Base-by-base conservation (phyloP, 108 stramenopile genomes). In the Tribonema minus region DNA sequence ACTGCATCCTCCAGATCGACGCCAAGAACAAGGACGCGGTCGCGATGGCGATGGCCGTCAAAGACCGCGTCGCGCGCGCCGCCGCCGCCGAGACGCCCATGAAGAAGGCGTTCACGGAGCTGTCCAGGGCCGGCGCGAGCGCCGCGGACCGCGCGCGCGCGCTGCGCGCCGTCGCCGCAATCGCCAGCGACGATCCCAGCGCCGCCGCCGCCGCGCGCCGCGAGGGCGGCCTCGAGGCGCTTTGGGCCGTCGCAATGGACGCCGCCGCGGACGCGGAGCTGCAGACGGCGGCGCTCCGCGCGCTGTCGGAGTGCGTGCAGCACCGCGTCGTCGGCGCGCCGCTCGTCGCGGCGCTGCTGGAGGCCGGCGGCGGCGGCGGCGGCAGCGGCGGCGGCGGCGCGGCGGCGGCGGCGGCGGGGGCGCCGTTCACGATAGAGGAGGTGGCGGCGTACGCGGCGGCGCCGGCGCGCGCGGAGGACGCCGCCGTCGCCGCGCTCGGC, bases 401-500 rank as follows among this genome's bases (percentile, higher is more conserved):
- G 5, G 9, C 62, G 6, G 3, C 61, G 61, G 2, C 59, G 33
- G 31, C 58, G 0, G 59, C 34, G 69, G 69, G 69, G 5, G 69
- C 69, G 1, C 35, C 59, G 58, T 70, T 70, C 27, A 33, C 59
- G n/a, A 58, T 46, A 9, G 59, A 70, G 69, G 69, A 46, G 9
- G 59, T 59, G 69, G 69, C 59, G 58, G 34, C 12, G 1, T 58
- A 46, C 20, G 69, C 69, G 25, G 59, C 69, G 7, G 58, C 59
- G 0, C 58, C 58, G 34, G 72, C 61, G 0, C 29, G 63, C 1
- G 23, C 62, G 61, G 72, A 73, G 63, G 72, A 61, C 1, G 59
- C 59, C 36, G 54, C 62, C 4, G 62, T 73, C 31, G 72, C 41
- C 0, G 3, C 29, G 25, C 32, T 38, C 30, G 62, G 33, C 39